Base-by-base conservation (phyloP, 2,329 filamentous ascomycete genomes). In the Diaporthe capsici region DNA sequence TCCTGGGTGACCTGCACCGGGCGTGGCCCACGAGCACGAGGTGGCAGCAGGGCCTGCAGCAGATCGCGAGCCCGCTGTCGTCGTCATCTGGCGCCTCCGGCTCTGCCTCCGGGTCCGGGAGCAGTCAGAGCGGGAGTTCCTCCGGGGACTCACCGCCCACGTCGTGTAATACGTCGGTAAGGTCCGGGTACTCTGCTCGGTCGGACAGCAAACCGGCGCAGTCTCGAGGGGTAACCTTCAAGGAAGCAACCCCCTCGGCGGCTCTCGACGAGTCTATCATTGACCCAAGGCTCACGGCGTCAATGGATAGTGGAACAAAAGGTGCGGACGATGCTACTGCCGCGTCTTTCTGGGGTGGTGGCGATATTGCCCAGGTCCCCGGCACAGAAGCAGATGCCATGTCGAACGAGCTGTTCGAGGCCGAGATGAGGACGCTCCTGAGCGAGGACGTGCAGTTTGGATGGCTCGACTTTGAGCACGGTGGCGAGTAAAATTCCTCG, bases 21-120 rank as follows among this genome's bases (percentile, higher is more conserved):
- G 73, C 79, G 2, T 80, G 79, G 79, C 79, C 79, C 0, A 77
- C 78, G 6, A 78, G 77, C 65, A 77, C 76, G 9, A 71, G 77
- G 57, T 80, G 79, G 79, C 76, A 79, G 31, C 77, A 79, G 74
- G 77, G 77, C 2, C 51, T 80, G 44, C 73, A 77, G 51, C 77
- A 79, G 13, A 77, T 79, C 49, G 75, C 79, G 4, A 71, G 72
- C 13, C 76, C 78, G 13, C 65, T 76, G n/a, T 61, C 72, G 22
- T 73, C 71, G 2, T 63, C 71, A 17, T 42, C 63, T 25, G 34
- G 60, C 15, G 55, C 53, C 4, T 76, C 61, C 53, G 67, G 37
- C 4, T 71, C 71, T 1, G 75, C 53, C 4, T 76, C 61, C 34
- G 67, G 37, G 20, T 71, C 71, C 1, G 75, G 67, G 7, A 74